Conservation (phyloP, 768 basidiomycete species). For the Leccinum pellstonianum region DNA sequence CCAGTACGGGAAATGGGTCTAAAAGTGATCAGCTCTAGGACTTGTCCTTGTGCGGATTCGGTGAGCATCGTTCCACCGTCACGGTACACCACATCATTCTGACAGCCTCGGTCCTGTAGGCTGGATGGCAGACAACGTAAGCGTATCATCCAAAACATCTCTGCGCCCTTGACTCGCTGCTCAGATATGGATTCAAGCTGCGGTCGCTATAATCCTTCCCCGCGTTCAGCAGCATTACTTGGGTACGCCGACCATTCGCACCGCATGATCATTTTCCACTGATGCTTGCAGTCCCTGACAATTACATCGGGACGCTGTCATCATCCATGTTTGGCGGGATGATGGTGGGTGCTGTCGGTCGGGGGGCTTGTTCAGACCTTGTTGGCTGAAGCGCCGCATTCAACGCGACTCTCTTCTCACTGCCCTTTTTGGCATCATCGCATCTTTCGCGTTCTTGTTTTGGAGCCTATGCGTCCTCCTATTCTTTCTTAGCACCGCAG, state of each 20-base stretch:
- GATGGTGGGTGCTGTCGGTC: constrained; percentile 91
- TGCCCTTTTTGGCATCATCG: constrained; percentile 83
- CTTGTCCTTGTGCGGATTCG: constrained; percentile 82
- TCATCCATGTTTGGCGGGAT: constrained; percentile 94
- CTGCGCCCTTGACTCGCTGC: constrained; percentile 27
- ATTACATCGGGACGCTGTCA: constrained; percentile 76
- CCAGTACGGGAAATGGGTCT: too few relatives aligned
- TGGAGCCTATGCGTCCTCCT: constrained; percentile 66
- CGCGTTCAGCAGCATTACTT: constrained; percentile 88
- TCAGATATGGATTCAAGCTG: constrained; percentile 92
- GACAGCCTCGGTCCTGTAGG: constrained; percentile 42
- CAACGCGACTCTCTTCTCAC: constrained; percentile 89
- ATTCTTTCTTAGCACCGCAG: constrained; percentile 89
- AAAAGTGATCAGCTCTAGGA: too few relatives aligned
- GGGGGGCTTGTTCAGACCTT: constrained; percentile 93
- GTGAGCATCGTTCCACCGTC: constrained; percentile 44
- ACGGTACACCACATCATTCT: neutral
- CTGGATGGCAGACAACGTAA: constrained; percentile 92
- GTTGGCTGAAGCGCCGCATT: constrained; percentile 88
- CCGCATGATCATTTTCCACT: constrained; percentile 17
- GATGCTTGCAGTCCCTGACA: constrained; percentile 57
- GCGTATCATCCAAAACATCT: constrained; percentile 16
- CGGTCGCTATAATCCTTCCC: constrained; percentile 83
- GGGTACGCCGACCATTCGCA: constrained; percentile 40
- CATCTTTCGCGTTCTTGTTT: constrained; percentile 74